These are phyloP conservation scores for Penicillium argentinense DNA, from an alignment of 495 filamentous ascomycete species.

Conservation along the genomic window DNA sequence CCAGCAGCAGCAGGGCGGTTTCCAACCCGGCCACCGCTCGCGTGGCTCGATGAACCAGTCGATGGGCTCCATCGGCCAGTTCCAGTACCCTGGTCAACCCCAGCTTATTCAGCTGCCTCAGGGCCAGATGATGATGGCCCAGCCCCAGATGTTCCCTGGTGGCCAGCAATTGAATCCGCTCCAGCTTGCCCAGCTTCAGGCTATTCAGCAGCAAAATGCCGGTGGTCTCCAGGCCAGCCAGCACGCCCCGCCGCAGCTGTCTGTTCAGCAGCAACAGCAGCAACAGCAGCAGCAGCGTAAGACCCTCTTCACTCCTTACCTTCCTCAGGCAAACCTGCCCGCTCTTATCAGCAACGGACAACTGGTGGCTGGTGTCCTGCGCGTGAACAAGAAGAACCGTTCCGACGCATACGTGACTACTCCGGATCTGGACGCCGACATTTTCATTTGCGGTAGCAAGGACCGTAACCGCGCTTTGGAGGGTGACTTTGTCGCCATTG, in stretches of 20 bases:
- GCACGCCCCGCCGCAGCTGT: slow-evolving; percentile 65
- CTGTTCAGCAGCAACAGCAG: slow-evolving; percentile 58
- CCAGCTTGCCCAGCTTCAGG: slow-evolving; percentile 88
- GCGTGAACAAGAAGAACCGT: slow-evolving; percentile 99
- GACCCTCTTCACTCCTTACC: slow-evolving; percentile 96
- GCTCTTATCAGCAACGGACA: slow-evolving; percentile 89
- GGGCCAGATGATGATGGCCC: slow-evolving; percentile 74
- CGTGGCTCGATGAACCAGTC: slow-evolving; percentile 86
- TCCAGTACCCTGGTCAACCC: slow-evolving; percentile 90
- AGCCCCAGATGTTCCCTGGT: slow-evolving; percentile 67
- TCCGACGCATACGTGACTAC: slow-evolving; percentile 98
- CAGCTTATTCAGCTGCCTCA: slow-evolving; percentile 85
- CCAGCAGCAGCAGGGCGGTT: slow-evolving; percentile 59
- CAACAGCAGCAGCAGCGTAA: slow-evolving; percentile 93
- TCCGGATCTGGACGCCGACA: slow-evolving; percentile 92
- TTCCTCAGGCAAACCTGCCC: slow-evolving; percentile 92
- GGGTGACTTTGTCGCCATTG: slow-evolving; percentile 92
- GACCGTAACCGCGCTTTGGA: slow-evolving; percentile 95
- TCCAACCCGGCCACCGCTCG: slow-evolving; percentile 89
- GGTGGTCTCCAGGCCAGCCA: slow-evolving; percentile 69
- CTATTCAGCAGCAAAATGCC: slow-evolving; percentile 81
- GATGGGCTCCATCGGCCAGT: slow-evolving; percentile 78
- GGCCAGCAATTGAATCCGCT: slow-evolving; percentile 86
- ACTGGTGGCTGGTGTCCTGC: slow-evolving; percentile 91
- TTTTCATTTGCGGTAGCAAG: slow-evolving; percentile 99